Percentiles rank a stretch among this genome's conserved stretches.
phyloP scores from a whole-genome alignment of 2,329 filamentous ascomycete genomes.

The Ophiostoma ulmi region DNA sequence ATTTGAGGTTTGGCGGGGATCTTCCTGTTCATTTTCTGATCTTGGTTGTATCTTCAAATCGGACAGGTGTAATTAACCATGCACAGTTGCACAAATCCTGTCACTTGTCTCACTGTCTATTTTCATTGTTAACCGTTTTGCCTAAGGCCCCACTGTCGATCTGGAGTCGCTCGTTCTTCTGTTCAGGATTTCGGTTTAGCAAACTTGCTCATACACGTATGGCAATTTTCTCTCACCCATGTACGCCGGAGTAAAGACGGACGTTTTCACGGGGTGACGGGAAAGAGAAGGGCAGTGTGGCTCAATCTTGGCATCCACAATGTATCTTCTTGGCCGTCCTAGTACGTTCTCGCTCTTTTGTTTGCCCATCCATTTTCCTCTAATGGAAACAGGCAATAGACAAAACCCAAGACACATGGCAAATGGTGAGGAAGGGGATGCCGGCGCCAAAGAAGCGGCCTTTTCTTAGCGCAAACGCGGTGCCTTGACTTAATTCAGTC shows the following conservation, averaged over 20 bases:
- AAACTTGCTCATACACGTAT: not conserved
- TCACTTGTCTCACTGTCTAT: not conserved
- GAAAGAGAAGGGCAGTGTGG: not conserved
- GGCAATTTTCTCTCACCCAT: not conserved
- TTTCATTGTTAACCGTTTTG: not conserved
- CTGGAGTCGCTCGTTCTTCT: not conserved
- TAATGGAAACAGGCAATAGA: not conserved
- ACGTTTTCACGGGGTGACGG: not conserved
- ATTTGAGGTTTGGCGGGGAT: not conserved
- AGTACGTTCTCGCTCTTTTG: not conserved
- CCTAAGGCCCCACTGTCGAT: not conserved
- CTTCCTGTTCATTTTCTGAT: not conserved
- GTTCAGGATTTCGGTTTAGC: not conserved
- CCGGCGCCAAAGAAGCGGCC: not conserved
- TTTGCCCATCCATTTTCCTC: not conserved
- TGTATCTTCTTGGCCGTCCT: not conserved
- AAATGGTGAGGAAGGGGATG: not conserved
- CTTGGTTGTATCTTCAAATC: not conserved
- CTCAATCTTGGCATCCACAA: not conserved
- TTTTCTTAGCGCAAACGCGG: not conserved
- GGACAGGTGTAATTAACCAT: not conserved
- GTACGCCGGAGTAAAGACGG: not conserved
- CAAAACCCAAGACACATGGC: slow-evolving; percentile 2
- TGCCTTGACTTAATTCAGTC: not conserved
- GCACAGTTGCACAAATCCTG: not conserved